Conservation (phyloP, 805 yeast genomes). For the Starmerella davenportii region DNA sequence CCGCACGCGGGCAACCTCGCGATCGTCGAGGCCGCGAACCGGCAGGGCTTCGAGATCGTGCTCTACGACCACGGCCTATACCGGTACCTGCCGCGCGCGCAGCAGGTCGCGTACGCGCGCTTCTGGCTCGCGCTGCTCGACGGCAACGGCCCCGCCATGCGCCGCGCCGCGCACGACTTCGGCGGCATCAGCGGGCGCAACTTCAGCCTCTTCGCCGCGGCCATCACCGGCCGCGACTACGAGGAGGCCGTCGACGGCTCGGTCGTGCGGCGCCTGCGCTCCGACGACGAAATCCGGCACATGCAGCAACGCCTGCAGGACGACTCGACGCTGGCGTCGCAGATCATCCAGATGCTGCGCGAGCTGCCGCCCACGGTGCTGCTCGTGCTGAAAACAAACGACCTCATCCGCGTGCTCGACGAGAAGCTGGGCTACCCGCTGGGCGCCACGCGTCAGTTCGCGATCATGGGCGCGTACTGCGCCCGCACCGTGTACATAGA, state of each 20-base stretch:
- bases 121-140: constrained; percentile 85
- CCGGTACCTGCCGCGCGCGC: constrained; percentile 57
- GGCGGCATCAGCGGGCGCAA: constrained; percentile 64
- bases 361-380: constrained; percentile 72
- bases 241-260: constrained; percentile 54
- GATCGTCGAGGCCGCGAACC: constrained; percentile 32
- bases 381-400: constrained; percentile 81
- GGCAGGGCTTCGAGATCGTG: constrained; percentile 74
- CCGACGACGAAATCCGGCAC: constrained; percentile 36
- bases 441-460: constrained; percentile 73
- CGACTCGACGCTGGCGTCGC: constrained; percentile 41
- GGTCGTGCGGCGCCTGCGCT: constrained; percentile 30
- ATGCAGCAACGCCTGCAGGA: constrained; percentile 51
- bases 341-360: constrained; percentile 62
- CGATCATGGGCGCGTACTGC: constrained; percentile 81
- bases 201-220: constrained; percentile 75
- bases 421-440: constrained; percentile 65
- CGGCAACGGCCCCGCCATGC: constrained; percentile 47
- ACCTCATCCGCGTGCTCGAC: constrained; percentile 74
- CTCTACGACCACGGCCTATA: constrained; percentile 91
- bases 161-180: constrained; percentile 52
- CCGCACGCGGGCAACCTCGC: constrained; percentile 97
- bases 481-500: constrained; percentile 42
- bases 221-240: constrained; percentile 86
- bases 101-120: constrained; percentile 68